Percentiles rank a stretch among this genome's conserved stretches.
Evolutionary conservation across 1,139 yeast species (phyloP).

Genomic region (Pichia sp.): DNA sequence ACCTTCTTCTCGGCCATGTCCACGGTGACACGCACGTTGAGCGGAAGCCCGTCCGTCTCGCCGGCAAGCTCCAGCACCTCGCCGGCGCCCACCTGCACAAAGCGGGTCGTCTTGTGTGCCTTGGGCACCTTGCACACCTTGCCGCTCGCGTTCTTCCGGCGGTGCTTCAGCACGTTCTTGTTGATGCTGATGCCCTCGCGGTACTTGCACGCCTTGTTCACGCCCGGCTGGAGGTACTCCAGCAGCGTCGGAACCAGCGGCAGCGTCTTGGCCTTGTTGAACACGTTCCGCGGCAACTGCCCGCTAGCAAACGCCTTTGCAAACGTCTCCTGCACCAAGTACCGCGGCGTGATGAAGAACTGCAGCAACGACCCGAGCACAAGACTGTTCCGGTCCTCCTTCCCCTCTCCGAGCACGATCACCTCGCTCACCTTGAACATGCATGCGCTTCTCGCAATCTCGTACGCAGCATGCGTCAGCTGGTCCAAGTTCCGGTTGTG

Average conservation of each 20-base stretch:
- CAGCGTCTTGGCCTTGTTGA: slow-evolving; percentile 61
- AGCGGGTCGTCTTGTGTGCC: slow-evolving; percentile 58
- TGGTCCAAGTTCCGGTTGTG: slow-evolving; percentile 52
- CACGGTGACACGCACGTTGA: slow-evolving; percentile 77
- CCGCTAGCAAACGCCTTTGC: slow-evolving; percentile 51
- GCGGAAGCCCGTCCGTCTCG: slow-evolving; percentile 43
- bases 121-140: slow-evolving; percentile 42
- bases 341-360: slow-evolving; percentile 83
- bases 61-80: slow-evolving; percentile 21
- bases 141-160: slow-evolving; percentile 36
- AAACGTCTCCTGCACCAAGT: slow-evolving; percentile 42
- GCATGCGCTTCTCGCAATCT: slow-evolving; percentile 72
- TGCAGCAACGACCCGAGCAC: slow-evolving; percentile 70
- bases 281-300: slow-evolving; percentile 37
- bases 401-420: slow-evolving; percentile 46
- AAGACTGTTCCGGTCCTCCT: slow-evolving; percentile 35
- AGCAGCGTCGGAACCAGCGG: slow-evolving; percentile 71
- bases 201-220: slow-evolving; percentile 36
- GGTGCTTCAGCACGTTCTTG: slow-evolving; percentile 41
- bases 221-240: slow-evolving; percentile 36
- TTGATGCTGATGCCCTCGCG: slow-evolving; percentile 72
- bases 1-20: slow-evolving; percentile 57
- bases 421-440: slow-evolving; percentile 68
- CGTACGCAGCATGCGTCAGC: slow-evolving; percentile 67
- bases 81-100: slow-evolving; percentile 45